These are phyloP conservation scores for Barnettozyma wickerhamii DNA, from an alignment of 805 yeast species.

Conservation along the genomic window DNA sequence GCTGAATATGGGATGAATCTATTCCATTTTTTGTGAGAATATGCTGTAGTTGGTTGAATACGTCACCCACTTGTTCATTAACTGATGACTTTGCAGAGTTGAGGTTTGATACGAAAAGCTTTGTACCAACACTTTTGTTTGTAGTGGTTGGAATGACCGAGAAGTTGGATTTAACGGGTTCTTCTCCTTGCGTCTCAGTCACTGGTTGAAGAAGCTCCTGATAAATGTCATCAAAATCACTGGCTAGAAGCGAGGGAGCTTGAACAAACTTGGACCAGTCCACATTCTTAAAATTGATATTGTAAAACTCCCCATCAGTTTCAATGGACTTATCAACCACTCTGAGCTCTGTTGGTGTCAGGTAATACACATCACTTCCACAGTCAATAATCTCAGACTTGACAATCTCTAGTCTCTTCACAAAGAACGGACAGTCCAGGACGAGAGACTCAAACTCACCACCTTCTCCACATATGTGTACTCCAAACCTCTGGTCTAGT, in stretches of 20 bases:
- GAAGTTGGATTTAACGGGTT: neutral
- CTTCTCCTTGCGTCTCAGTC: neutral
- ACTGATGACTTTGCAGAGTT: slow-evolving; percentile 22
- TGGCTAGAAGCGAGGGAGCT: slow-evolving; percentile 31
- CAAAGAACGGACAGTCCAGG: slow-evolving; percentile 83
- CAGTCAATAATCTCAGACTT: slow-evolving; percentile 17
- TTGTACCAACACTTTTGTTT: slow-evolving; percentile 24
- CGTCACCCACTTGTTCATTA: slow-evolving; percentile 43
- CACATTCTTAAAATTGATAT: slow-evolving; percentile 12
- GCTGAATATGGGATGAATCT: slow-evolving; percentile 46
- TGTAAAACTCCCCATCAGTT: slow-evolving; percentile 17
- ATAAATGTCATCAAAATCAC: slow-evolving; percentile 35
- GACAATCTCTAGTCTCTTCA: slow-evolving; percentile 35
- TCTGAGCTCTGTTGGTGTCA: slow-evolving; percentile 47
- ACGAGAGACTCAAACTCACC: slow-evolving; percentile 97
- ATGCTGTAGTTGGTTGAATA: slow-evolving; percentile 41
- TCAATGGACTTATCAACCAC: slow-evolving; percentile 36
- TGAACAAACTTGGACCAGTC: slow-evolving; percentile 24
- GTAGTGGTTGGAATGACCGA: neutral
- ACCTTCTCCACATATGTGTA: slow-evolving; percentile 97
- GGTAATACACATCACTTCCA: slow-evolving; percentile 67
- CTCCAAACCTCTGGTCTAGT: slow-evolving; percentile 64
- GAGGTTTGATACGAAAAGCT: slow-evolving; percentile 42
- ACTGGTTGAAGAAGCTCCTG: slow-evolving; percentile 5
- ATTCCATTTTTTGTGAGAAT: slow-evolving; percentile 30